phyloP scores from a whole-genome alignment of 2,329 filamentous ascomycete species.

The Rhytidhysteron rufulum region DNA sequence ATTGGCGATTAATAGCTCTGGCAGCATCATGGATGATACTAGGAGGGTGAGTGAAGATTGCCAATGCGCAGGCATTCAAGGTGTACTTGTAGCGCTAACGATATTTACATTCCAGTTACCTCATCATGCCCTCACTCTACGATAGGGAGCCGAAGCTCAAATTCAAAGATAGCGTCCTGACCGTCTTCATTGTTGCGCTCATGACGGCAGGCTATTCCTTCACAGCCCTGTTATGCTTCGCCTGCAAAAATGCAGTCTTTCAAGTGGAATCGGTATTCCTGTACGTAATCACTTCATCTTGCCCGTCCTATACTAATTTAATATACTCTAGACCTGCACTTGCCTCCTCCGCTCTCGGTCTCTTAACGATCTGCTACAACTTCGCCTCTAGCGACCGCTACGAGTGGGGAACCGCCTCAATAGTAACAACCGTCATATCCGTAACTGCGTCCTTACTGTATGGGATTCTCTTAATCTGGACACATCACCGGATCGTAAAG shows the following conservation, averaged over 20 bases:
- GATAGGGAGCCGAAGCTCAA: conserved; percentile 36
- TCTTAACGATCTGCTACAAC: conserved; percentile 47
- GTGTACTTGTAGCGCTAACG: conserved; percentile 12
- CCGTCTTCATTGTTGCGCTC: conserved; percentile 45
- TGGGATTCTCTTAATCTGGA: conserved; percentile 38
- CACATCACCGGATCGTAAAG: conserved; percentile 38
- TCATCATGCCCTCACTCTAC: conserved; percentile 48
- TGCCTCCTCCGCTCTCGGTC: conserved; percentile 43
- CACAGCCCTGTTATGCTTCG: conserved; percentile 46
- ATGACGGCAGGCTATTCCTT: conserved; percentile 47
- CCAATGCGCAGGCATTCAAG: conserved; percentile 2
- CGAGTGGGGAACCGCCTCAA: conserved; percentile 41
- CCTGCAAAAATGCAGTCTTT: conserved; percentile 44
- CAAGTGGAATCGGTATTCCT: conserved; percentile 47
- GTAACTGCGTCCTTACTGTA: conserved; percentile 40
- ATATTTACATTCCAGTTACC: conserved; percentile 35
- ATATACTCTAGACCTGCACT: conserved; percentile 33
- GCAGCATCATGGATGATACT: conserved; percentile 46
- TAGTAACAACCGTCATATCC: conserved; percentile 41
- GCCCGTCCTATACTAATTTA: conserved; percentile 11
- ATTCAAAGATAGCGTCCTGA: conserved; percentile 37
- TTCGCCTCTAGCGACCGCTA: conserved; percentile 41
- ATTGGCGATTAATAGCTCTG: conserved; percentile 45
- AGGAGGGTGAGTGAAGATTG: conserved; percentile 38
- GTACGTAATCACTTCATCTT: conserved; percentile 18